Evolutionary conservation across 225 moss, liverwort and hornwort species (phyloP).

Genomic region (Bryum argenteum): DNA sequence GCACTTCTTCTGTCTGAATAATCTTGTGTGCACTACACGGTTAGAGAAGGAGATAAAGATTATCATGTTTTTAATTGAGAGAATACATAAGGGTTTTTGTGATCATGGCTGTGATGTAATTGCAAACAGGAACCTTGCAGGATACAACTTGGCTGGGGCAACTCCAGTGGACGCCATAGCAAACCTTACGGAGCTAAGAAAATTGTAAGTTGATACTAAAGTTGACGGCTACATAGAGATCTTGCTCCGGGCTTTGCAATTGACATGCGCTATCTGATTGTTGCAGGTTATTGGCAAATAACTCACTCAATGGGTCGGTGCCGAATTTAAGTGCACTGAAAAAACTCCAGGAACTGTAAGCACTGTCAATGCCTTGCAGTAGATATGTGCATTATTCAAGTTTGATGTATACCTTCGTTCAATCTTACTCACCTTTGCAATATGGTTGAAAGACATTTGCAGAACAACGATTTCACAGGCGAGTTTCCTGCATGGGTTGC

Average conservation of each 20-base stretch:
- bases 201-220: constrained; percentile 40
- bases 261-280: not conserved
- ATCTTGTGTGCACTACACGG: not conserved
- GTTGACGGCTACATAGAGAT: too few relatives aligned
- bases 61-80: not conserved
- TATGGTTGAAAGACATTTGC: constrained; percentile 35
- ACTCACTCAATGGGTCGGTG: constrained; percentile 34
- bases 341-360: constrained; percentile 43
- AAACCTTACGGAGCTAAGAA: constrained; percentile 37
- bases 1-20: not conserved
- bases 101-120: constrained; percentile 6
- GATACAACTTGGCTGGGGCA: constrained; percentile 39
- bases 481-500: constrained; percentile 46
- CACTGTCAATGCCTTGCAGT: not conserved
- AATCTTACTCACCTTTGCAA: not conserved
- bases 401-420: not conserved
- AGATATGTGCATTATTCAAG: too few relatives aligned
- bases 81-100: not conserved
- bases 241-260: constrained; percentile 6
- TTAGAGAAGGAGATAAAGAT: not conserved
- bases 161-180: constrained; percentile 28
- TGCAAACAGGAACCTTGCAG: constrained; percentile 37
- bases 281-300: constrained; percentile 41
- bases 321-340: constrained; percentile 45
- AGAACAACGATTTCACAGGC: constrained; percentile 44